Percentiles rank a stretch among this genome's conserved stretches.
These are phyloP conservation scores for Medicago ruthenica DNA, from an alignment of 306 rosid species.

Conservation along the genomic window DNA sequence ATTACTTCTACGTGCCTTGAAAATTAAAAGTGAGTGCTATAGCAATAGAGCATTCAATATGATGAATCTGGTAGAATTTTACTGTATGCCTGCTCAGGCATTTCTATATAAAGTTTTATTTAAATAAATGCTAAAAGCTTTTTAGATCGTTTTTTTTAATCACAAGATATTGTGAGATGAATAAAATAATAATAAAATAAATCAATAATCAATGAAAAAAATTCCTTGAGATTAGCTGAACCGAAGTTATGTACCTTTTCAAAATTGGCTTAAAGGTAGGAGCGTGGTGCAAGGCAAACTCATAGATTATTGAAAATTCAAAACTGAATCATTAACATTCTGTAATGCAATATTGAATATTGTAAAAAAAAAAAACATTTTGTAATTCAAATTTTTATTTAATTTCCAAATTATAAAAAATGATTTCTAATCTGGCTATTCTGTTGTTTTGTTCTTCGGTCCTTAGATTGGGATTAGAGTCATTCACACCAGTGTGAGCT, in stretches of 20 bases:
- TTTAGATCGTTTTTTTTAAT: conserved; percentile 1
- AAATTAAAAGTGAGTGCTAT: neutral
- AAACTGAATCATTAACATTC: too few relatives aligned
- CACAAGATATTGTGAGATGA: neutral
- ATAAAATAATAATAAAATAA: neutral
- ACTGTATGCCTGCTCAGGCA: conserved; percentile 22
- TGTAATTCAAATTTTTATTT: too few relatives aligned
- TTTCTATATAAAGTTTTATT: neutral
- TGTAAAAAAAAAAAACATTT: too few relatives aligned
- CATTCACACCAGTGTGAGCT: neutral
- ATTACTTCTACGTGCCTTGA: neutral
- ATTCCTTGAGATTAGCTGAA: conserved; percentile 2
- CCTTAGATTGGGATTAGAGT: neutral
- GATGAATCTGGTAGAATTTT: neutral
- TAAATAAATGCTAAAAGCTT: neutral
- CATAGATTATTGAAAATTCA: neutral
- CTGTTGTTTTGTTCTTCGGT: neutral
- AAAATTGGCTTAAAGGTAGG: conserved; percentile 2
- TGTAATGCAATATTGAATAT: too few relatives aligned
- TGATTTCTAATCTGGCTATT: too few relatives aligned
- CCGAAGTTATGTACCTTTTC: too few relatives aligned
- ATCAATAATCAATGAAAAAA: neutral
- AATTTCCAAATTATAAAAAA: too few relatives aligned
- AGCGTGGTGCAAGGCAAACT: neutral
- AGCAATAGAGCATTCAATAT: conserved; percentile 12